These are phyloP conservation scores for Mycena belliarum DNA, from an alignment of 768 basidiomycete genomes.

Conservation along the genomic window DNA sequence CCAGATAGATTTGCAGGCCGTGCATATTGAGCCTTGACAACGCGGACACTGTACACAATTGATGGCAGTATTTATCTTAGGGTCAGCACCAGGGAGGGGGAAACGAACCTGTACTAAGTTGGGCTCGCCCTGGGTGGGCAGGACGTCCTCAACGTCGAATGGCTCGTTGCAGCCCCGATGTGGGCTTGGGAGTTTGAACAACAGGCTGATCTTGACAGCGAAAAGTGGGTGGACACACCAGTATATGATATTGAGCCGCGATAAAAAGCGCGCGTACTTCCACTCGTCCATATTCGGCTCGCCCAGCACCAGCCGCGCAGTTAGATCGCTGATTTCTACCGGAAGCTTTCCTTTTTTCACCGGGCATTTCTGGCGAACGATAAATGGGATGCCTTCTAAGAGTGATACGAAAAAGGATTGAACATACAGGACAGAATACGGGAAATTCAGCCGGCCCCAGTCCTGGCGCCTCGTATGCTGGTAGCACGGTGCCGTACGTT, in stretches of 20 bases:
- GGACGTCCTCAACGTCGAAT: conserved; percentile 18
- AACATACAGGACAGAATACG: conserved; percentile 19
- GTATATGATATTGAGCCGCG: conserved; percentile 8
- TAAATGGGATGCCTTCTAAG: not conserved
- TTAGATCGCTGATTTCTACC: conserved; percentile 17
- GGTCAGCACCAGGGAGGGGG: too few species aligned
- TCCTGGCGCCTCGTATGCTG: not conserved
- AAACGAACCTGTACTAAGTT: conserved; percentile 7
- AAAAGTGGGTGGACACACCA: conserved; percentile 19
- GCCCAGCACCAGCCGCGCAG: conserved; percentile 21
- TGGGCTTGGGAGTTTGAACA: conserved; percentile 10
- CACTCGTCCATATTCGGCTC: conserved; percentile 25
- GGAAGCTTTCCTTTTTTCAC: not conserved
- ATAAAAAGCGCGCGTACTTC: conserved; percentile 20
- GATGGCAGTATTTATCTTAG: too few species aligned
- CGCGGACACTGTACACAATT: conserved; percentile 25
- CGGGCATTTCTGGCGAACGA: conserved; percentile 2
- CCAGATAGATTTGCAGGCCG: conserved; percentile 18
- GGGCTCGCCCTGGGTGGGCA: not conserved
- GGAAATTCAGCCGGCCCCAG: conserved; percentile 16
- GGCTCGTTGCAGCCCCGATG: conserved; percentile 15
- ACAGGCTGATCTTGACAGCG: not conserved
- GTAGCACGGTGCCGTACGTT: conserved; percentile 16
- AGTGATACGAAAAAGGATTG: not conserved
- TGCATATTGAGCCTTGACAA: conserved; percentile 17